Evolutionary conservation across 2,329 filamentous ascomycete species (phyloP).

Genomic region (Fusarium equiseti): DNA sequence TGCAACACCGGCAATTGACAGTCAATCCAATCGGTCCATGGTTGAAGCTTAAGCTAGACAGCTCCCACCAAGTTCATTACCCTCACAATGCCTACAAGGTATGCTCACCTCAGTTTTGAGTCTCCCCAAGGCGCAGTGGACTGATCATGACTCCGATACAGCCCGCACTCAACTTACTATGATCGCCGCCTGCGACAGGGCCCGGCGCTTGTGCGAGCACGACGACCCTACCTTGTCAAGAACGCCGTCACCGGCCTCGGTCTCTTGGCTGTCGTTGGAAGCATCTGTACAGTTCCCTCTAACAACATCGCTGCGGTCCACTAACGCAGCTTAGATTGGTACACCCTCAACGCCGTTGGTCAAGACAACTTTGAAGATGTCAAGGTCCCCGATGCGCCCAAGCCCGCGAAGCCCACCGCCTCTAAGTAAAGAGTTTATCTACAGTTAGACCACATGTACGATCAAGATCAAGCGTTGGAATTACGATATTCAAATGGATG

Average conservation of each 20-base stretch:
- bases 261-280: slow-evolving; percentile 79
- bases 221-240: slow-evolving; percentile 91
- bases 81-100: slow-evolving; percentile 44
- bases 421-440: slow-evolving; percentile 45
- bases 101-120: slow-evolving; percentile 12
- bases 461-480: slow-evolving; percentile 19
- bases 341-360: slow-evolving; percentile 83
- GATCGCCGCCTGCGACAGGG: slow-evolving; percentile 87
- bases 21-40: slow-evolving; percentile 1
- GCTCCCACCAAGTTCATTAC: background rate
- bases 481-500: slow-evolving; percentile 2
- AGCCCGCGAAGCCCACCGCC: slow-evolving; percentile 65
- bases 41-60: background rate
- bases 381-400: slow-evolving; percentile 82
- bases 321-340: slow-evolving; percentile 60
- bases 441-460: slow-evolving; percentile 3
- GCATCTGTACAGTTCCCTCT: slow-evolving; percentile 84
- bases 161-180: slow-evolving; percentile 82
- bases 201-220: slow-evolving; percentile 88
- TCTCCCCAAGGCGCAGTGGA: slow-evolving; percentile 15
- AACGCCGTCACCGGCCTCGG: slow-evolving; percentile 86
- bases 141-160: slow-evolving; percentile 50
- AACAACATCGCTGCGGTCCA: background rate
- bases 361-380: slow-evolving; percentile 98
- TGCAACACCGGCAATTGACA: slow-evolving; percentile 16